A percentile compares a stretch with the other conserved stretches of the same genome.
phyloP scores from a whole-genome alignment of 805 yeast genomes.

The Tetrapisispora namnaoensis region DNA sequence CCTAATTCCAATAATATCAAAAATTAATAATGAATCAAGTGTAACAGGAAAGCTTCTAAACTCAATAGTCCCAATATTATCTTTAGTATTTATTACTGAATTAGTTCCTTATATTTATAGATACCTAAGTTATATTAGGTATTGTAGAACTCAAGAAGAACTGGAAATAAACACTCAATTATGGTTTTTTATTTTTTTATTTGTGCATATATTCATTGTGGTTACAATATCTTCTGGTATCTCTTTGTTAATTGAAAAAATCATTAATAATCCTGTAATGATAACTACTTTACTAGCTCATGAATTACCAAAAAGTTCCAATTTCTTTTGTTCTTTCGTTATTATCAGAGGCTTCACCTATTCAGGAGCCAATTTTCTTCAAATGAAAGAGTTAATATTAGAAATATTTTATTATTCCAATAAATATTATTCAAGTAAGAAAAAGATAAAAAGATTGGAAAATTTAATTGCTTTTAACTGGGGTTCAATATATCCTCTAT shows the following conservation, averaged over 20 bases:
- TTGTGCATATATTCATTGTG: constrained; percentile 75
- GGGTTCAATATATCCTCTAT: constrained; percentile 73
- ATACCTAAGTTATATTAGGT: constrained; percentile 43
- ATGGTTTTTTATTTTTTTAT: constrained; percentile 70
- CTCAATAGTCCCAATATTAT: constrained; percentile 56
- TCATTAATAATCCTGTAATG: constrained; percentile 60
- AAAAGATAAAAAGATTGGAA: constrained; percentile 37
- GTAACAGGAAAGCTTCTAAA: constrained; percentile 44
- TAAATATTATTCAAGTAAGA: constrained; percentile 53
- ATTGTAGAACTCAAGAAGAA: constrained; percentile 50
- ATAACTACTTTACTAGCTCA: constrained; percentile 64
- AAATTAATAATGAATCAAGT: constrained; percentile 45
- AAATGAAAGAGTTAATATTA: constrained; percentile 42
- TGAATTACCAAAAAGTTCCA: constrained; percentile 78
- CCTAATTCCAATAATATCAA: constrained; percentile 46
- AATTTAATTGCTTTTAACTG: constrained; percentile 44
- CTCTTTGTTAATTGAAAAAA: constrained; percentile 48
- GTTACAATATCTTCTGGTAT: constrained; percentile 78
- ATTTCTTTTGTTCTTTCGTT: constrained; percentile 72
- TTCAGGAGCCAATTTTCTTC: constrained; percentile 61
- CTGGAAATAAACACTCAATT: constrained; percentile 62
- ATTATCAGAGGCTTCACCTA: constrained; percentile 66
- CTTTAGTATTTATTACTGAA: constrained; percentile 54
- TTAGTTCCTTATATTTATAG: constrained; percentile 51
- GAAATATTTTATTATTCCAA: constrained; percentile 29